These are phyloP conservation scores for Pseudocercospora crystallina DNA, from an alignment of 2,329 filamentous ascomycete genomes.

Conservation along the genomic window DNA sequence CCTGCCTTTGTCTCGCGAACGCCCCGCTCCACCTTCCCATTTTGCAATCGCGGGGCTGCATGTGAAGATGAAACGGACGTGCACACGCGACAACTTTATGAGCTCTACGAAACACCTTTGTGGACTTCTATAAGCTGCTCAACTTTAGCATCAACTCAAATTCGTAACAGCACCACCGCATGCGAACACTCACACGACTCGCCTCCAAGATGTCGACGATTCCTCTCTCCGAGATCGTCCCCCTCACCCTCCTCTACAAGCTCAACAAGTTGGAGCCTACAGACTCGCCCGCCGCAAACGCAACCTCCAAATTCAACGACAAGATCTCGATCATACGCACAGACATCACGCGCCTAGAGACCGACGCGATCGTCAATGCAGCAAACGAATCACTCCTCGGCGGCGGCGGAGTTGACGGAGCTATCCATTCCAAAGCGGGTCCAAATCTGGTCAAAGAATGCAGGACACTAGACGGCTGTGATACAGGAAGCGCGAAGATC, in stretches of 20 bases:
- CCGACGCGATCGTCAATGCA: constrained; percentile 90
- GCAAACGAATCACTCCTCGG: constrained; percentile 77
- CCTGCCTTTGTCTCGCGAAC: no score
- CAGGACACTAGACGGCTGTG: constrained; percentile 67
- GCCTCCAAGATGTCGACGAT: constrained; percentile 27
- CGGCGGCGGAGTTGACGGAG: constrained; percentile 76
- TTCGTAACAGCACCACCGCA: no score
- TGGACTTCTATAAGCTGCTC: no score
- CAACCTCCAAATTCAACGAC: constrained; percentile 60
- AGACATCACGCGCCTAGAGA: constrained; percentile 77
- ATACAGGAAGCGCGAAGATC: constrained; percentile 78
- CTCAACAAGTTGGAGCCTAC: constrained; percentile 47
- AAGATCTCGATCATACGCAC: constrained; percentile 68
- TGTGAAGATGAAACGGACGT: no score
- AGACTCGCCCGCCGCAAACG: constrained; percentile 40
- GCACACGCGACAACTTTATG: no score
- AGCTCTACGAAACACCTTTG: no score
- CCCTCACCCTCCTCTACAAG: constrained; percentile 66
- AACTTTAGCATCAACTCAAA: no score
- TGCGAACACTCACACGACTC: not conserved
- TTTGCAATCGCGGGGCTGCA: no score
- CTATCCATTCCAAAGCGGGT: constrained; percentile 84
- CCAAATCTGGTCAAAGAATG: constrained; percentile 69
- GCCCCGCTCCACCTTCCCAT: no score
- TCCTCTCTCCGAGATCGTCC: constrained; percentile 58